Base-by-base conservation (phyloP, 176 grass and related monocot genomes). In the Bromus sterilis region DNA sequence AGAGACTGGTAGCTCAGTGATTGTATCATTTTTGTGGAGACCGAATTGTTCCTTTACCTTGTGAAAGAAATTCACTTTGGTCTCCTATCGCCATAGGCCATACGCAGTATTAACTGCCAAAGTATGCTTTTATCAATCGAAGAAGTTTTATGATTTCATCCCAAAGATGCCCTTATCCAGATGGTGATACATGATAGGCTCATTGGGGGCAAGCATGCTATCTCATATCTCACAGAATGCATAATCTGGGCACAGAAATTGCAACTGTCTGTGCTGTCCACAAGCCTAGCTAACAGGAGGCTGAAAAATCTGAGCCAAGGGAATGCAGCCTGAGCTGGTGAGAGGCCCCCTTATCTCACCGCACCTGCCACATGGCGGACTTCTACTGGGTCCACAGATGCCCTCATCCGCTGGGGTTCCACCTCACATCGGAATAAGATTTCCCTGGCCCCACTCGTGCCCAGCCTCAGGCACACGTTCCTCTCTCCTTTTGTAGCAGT, bases 361-460 rank as follows among this genome's bases (percentile, higher is more conserved):
- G 26, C 46, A 29, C 74, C 53, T 20, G 83, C 86, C 88, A 97
- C 76, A 59, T 79, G 91, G 89, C 88, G 63, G 25, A 7, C 46
- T 76, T 48, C 59, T 74, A 97, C 78, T 93, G 91, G 94, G 72
- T 78, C 46, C 77, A 77, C 63, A 72, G 90, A 91, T 97, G 84
- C 82, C 69, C 85, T 91, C 67, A 90, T 94, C 90, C 83, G 66
- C 65, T 46, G 29, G 57, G 80, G 23, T 25, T 77, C 75, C 89
- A 57, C 79, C 83, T 81, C 60, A 56, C 71, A 61, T 7, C 83
- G 21, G 77, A 88, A 76, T 82, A 76, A 91, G 93, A 97, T 97
- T 97, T 83, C 88, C 75, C 20, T 44, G 87, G 62, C 21, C 80
- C 90, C 88, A 81, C 40, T 8, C 48, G 43, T 39, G 26, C 64